These are phyloP conservation scores for Leersia perrieri DNA, from an alignment of 176 grass and related monocot species.

Conservation along the genomic window DNA sequence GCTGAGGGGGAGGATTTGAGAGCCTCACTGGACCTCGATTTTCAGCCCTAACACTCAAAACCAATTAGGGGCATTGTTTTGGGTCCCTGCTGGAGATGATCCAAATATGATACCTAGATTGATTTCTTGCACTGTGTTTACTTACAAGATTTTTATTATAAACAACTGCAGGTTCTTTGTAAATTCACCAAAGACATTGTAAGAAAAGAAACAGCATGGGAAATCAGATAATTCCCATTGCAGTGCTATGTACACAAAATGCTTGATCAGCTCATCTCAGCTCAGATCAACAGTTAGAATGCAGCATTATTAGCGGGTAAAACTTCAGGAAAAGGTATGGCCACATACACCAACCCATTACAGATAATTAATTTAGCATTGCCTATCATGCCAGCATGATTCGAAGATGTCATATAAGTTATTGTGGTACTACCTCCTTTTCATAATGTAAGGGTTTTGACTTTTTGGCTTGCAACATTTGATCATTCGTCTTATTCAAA, in stretches of 20 bases:
- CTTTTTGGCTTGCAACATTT: too few relatives aligned
- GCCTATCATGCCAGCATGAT: slow-evolving; percentile 3
- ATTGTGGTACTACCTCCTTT: too few relatives aligned
- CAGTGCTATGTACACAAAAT: neutral
- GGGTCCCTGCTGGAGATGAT: too few relatives aligned
- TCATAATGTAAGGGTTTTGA: too few relatives aligned
- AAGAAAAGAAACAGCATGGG: neutral
- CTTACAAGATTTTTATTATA: slow-evolving; percentile 11
- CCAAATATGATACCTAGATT: slow-evolving; percentile 3
- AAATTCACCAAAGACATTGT: slow-evolving; percentile 20
- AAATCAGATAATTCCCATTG: slow-evolving; percentile 6
- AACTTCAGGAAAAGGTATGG: neutral
- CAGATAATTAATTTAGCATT: neutral
- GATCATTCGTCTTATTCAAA: too few relatives aligned
- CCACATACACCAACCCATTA: neutral
- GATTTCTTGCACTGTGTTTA: neutral
- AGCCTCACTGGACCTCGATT: too few relatives aligned
- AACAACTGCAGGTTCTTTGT: neutral
- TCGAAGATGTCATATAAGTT: neutral
- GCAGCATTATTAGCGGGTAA: neutral
- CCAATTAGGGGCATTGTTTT: too few relatives aligned
- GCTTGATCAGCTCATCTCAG: neutral
- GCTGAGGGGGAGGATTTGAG: too few relatives aligned
- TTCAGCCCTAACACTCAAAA: too few relatives aligned
- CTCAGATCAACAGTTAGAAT: slow-evolving; percentile 22